Conservation (phyloP, 108 stramenopile genomes). For the Schizochytrium sp. region DNA sequence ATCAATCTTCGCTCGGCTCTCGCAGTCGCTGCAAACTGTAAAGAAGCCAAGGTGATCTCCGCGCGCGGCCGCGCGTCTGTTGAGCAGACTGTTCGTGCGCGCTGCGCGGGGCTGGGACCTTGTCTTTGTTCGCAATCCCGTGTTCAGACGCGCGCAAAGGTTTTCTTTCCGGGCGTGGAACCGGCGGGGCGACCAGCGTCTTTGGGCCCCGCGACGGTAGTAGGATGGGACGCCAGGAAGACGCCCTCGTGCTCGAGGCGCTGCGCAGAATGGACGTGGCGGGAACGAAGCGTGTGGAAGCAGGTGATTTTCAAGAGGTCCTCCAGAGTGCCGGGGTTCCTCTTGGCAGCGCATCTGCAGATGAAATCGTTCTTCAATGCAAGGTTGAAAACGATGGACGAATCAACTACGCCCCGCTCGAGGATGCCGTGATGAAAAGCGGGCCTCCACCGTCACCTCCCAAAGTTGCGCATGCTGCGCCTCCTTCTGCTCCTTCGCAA, state of each 20-base stretch:
- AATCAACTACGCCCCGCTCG: neutral
- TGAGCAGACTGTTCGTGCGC: too few relatives aligned
- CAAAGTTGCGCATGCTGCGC: neutral
- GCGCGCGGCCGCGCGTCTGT: too few relatives aligned
- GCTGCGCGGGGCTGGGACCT: too few relatives aligned
- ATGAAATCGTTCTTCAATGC: neutral
- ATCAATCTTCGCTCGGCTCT: too few relatives aligned
- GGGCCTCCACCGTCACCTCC: neutral
- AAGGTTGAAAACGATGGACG: conserved; percentile 3
- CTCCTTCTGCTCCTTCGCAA: neutral
- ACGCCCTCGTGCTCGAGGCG: neutral
- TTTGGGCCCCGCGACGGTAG: neutral
- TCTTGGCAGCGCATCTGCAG: neutral
- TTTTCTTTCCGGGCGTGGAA: neutral
- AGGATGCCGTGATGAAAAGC: neutral
- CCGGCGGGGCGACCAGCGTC: neutral
- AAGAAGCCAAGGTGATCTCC: too few relatives aligned
- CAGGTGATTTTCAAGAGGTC: neutral
- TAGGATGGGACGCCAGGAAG: neutral
- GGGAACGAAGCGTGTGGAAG: neutral
- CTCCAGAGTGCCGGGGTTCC: neutral
- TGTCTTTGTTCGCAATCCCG: too few relatives aligned
- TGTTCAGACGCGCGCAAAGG: neutral
- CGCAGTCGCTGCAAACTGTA: too few relatives aligned
- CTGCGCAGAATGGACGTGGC: neutral